Conservation (phyloP, 495 filamentous ascomycete genomes). For the Wilcoxina mikolae region DNA sequence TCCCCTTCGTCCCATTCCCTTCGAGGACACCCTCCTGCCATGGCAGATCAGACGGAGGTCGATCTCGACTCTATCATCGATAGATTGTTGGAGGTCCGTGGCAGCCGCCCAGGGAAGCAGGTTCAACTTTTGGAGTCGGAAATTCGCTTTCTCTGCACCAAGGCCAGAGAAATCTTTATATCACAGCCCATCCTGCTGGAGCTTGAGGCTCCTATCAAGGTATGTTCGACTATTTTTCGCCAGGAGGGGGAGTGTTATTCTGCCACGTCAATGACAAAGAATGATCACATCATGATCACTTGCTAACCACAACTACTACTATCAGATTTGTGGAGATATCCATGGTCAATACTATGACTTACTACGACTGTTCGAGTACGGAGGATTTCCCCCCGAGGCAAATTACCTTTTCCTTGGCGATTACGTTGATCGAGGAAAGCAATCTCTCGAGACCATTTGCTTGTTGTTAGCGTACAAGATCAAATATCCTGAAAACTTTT, state of each 20-base stretch:
- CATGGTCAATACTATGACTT: conserved; percentile 99
- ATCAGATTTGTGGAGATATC: conserved; percentile 95
- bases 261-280: not conserved
- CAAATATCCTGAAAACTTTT: conserved; percentile 99
- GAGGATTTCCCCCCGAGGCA: conserved; percentile 94
- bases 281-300: not conserved
- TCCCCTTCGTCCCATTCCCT: conserved; percentile 9
- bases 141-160: conserved; percentile 96
- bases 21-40: conserved; percentile 30
- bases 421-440: conserved; percentile 98
- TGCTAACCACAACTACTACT: conserved; percentile 13
- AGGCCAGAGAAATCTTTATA: conserved; percentile 98
- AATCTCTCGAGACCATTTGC: conserved; percentile 98
- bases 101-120: conserved; percentile 94
- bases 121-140: conserved; percentile 93
- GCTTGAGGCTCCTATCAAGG: conserved; percentile 98
- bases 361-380: conserved; percentile 93
- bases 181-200: conserved; percentile 96
- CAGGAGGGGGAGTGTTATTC: not conserved
- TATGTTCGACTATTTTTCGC: conserved; percentile 33
- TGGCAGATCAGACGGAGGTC: conserved; percentile 95
- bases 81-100: conserved; percentile 89
- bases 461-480: conserved; percentile 98
- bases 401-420: conserved; percentile 99
- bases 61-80: conserved; percentile 99